Evolutionary conservation across 768 basidiomycete species (phyloP).

Genomic region (Kwoniella mangroviensis): DNA sequence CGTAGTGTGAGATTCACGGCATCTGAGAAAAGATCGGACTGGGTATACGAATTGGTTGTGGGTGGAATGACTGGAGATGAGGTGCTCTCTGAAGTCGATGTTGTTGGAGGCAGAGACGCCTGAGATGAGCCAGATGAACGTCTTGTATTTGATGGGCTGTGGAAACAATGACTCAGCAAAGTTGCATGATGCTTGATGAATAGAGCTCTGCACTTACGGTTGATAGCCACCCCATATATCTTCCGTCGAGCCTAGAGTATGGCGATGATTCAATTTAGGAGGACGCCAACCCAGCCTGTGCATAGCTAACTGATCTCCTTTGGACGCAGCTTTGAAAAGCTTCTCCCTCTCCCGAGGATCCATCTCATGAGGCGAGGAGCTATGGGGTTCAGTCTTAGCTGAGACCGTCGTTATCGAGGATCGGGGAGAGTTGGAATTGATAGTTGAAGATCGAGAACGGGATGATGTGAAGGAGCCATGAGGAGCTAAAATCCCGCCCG

Average conservation of each 20-base stretch:
- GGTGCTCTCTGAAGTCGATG: not conserved
- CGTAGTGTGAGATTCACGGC: slow-evolving; percentile 16
- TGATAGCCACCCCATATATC: slow-evolving; percentile 34
- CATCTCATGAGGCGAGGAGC: slow-evolving; percentile 10
- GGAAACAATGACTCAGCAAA: not conserved
- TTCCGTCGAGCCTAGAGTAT: slow-evolving; percentile 24
- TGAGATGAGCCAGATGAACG: slow-evolving; percentile 14
- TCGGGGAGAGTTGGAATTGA: slow-evolving; percentile 1
- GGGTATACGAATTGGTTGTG: not conserved
- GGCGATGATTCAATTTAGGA: slow-evolving; percentile 7
- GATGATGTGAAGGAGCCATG: slow-evolving; percentile 45
- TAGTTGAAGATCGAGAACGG: slow-evolving; percentile 8
- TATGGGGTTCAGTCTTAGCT: not conserved
- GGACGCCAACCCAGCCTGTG: slow-evolving; percentile 29
- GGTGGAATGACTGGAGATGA: not conserved
- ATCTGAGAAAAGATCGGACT: slow-evolving; percentile 24
- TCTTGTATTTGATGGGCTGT: slow-evolving; percentile 5
- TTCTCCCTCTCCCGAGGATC: slow-evolving; percentile 16
- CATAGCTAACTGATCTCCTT: slow-evolving; percentile 41
- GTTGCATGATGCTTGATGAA: not conserved
- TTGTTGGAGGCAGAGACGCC: slow-evolving; percentile 2
- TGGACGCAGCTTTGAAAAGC: slow-evolving; percentile 24
- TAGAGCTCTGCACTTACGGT: slow-evolving; percentile 20
- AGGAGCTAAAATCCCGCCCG: slow-evolving; percentile 31
- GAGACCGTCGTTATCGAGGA: slow-evolving; percentile 4